A percentile compares a stretch with the other conserved stretches of the same genome.
phyloP scores from a whole-genome alignment of 306 rosid genomes.

The Cicer pinnatifidum region DNA sequence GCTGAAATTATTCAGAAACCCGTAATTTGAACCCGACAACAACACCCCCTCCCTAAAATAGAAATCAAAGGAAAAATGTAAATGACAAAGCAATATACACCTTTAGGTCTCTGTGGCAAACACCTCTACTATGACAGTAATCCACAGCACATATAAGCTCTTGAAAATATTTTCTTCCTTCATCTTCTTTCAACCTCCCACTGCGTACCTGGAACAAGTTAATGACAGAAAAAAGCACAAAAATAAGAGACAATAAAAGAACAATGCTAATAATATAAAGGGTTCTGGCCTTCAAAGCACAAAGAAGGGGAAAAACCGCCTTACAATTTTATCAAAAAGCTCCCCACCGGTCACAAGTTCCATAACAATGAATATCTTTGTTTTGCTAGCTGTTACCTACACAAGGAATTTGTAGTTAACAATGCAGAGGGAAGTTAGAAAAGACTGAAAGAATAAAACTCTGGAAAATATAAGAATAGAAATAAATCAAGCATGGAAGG shows the following conservation, averaged over 20 bases:
- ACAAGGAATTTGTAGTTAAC: constrained; percentile 44
- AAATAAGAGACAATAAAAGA: constrained; percentile 19
- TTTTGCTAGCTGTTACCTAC: constrained; percentile 97
- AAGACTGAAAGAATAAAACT: constrained; percentile 22
- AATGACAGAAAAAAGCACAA: constrained; percentile 30
- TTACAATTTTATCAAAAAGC: constrained; percentile 89
- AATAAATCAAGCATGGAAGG: constrained; percentile 18
- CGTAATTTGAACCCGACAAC: background rate
- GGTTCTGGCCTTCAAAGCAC: constrained; percentile 15
- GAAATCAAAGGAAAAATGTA: constrained; percentile 9
- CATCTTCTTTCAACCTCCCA: constrained; percentile 93
- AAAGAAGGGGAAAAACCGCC: constrained; percentile 42
- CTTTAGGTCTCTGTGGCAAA: constrained; percentile 91
- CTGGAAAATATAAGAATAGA: constrained; percentile 31
- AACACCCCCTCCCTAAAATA: constrained; percentile 3
- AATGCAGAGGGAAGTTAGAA: constrained; percentile 35
- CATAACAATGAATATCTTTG: constrained; percentile 89
- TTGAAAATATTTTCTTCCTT: constrained; percentile 92
- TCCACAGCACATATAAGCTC: constrained; percentile 92
- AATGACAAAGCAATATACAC: constrained; percentile 47
- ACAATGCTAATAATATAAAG: constrained; percentile 25
- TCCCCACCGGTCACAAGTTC: constrained; percentile 96
- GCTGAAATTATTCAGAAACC: constrained; percentile 23
- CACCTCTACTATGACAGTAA: constrained; percentile 97
- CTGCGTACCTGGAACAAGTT: constrained; percentile 64